Evolutionary conservation across 306 rosid species (phyloP).

Genomic region (Trifolium pratense): DNA sequence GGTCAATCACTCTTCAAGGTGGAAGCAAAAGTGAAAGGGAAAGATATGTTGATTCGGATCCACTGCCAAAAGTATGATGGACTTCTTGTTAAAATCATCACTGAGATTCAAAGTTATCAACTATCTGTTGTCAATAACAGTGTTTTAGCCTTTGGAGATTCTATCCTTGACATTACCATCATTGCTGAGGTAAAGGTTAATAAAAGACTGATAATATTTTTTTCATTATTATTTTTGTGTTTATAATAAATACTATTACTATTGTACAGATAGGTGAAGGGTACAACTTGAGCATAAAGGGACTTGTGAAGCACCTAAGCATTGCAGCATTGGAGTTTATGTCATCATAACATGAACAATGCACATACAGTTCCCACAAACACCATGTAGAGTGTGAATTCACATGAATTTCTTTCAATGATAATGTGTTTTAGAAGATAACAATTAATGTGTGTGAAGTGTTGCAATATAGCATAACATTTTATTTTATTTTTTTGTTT

Average conservation of each 20-base stretch:
- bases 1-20: conserved; percentile 51
- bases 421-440: too few relatives aligned
- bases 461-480: too few relatives aligned
- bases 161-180: conserved; percentile 55
- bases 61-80: conserved; percentile 62
- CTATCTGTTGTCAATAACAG: conserved; percentile 49
- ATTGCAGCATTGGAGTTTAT: conserved; percentile 41
- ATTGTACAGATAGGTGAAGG: conserved; percentile 60
- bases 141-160: conserved; percentile 46
- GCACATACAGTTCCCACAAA: too few relatives aligned
- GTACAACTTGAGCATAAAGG: conserved; percentile 56
- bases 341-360: not conserved
- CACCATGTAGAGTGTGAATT: too few relatives aligned
- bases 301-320: conserved; percentile 54
- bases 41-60: conserved; percentile 64
- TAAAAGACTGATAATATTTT: not conserved
- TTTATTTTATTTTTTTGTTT: too few relatives aligned
- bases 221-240: not conserved
- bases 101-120: conserved; percentile 56
- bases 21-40: conserved; percentile 63
- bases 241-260: not conserved
- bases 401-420: too few relatives aligned
- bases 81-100: conserved; percentile 46
- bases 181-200: conserved; percentile 62
- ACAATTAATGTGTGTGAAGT: too few relatives aligned